Percentiles rank a stretch among this genome's conserved stretches.
phyloP scores from a whole-genome alignment of 257 asterid genomes.

The Anisodus acutangulus region DNA sequence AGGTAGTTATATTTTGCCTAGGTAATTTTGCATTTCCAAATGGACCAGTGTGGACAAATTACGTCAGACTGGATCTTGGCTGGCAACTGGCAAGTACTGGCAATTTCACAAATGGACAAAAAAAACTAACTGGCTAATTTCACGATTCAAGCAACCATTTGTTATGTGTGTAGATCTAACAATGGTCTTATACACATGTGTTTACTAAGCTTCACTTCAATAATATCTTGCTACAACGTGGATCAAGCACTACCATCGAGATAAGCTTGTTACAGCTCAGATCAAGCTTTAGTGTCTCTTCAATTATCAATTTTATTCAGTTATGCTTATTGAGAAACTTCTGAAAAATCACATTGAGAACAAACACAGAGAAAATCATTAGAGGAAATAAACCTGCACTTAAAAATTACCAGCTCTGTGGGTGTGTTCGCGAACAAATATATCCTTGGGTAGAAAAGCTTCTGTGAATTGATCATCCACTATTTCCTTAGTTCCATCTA shows the following conservation, averaged over 20 bases:
- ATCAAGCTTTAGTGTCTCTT: neutral
- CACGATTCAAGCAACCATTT: constrained; percentile 4
- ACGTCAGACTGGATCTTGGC: neutral
- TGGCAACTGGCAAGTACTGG: neutral
- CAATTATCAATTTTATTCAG: neutral
- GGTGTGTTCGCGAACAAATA: neutral
- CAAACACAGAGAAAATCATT: neutral
- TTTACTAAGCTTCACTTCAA: neutral
- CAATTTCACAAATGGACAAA: neutral
- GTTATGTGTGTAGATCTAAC: neutral
- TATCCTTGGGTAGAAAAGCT: neutral
- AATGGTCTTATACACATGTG: neutral
- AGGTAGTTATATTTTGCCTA: neutral
- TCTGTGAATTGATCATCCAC: neutral
- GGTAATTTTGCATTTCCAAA: constrained; percentile 19
- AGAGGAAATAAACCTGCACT: constrained; percentile 24
- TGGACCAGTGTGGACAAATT: neutral
- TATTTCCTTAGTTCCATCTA: neutral
- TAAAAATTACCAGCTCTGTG: neutral
- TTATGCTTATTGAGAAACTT: neutral
- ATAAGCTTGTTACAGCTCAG: neutral
- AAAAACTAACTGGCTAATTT: neutral
- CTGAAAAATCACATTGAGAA: neutral
- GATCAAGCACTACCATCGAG: neutral
- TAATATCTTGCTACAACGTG: neutral